These are phyloP conservation scores for Scenedesmus sp. DNA, from an alignment of 163 green algal species.

Conservation along the genomic window DNA sequence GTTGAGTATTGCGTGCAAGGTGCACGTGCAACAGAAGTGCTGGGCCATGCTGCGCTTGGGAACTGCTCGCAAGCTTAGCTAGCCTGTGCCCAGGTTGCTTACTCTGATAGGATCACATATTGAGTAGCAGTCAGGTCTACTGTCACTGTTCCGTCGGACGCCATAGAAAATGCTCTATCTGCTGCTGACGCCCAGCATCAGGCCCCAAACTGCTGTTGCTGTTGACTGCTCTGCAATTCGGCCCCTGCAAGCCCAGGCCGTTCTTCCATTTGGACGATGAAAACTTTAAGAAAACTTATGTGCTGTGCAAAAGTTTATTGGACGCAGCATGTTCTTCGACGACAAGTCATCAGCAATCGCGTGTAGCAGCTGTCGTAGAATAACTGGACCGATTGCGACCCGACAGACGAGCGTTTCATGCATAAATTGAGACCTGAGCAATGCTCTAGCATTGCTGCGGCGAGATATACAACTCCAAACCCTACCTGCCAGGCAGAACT, in stretches of 20 bases:
- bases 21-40: neutral
- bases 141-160: neutral
- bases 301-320: neutral
- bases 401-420: too few relatives aligned
- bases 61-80: neutral
- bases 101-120: slow-evolving; percentile 83
- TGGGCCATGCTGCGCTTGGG: neutral
- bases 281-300: neutral
- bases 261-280: too few relatives aligned
- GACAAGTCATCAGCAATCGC: too few relatives aligned
- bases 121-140: slow-evolving; percentile 75
- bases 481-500: neutral
- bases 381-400: too few relatives aligned
- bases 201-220: neutral
- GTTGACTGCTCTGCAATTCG: slow-evolving; percentile 18
- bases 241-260: neutral
- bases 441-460: neutral
- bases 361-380: too few relatives aligned
- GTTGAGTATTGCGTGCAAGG: too few relatives aligned
- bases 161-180: neutral
- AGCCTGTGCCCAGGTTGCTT: slow-evolving; percentile 1
- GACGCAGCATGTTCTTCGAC: too few relatives aligned
- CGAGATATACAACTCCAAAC: neutral
- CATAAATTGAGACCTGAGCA: too few relatives aligned
- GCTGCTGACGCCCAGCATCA: neutral